Evolutionary conservation across 176 grass and related monocot species (phyloP).

Genomic region (Hsuehochloa calcarea): DNA sequence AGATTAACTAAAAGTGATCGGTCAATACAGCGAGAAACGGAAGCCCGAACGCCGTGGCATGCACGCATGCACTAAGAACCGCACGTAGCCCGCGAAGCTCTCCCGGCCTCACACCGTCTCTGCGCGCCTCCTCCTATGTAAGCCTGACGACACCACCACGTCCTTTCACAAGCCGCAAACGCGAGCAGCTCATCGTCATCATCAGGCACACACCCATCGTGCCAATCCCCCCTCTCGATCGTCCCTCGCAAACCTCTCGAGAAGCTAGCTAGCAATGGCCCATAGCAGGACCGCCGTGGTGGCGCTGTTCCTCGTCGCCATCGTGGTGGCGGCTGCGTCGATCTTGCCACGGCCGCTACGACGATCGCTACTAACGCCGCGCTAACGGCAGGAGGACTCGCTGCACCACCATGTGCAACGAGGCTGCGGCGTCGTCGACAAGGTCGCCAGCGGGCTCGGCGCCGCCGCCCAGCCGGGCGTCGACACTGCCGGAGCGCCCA

Average conservation of each 20-base stretch:
- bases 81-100: background rate
- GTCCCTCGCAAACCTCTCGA: background rate
- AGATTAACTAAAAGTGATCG: no score
- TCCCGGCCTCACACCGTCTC: background rate
- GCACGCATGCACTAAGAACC: background rate
- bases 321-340: conserved; percentile 10
- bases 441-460: background rate
- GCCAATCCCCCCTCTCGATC: no score
- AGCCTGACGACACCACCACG: background rate
- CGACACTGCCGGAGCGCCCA: background rate
- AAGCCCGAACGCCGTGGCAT: background rate
- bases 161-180: background rate
- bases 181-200: background rate
- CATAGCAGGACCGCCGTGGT: conserved; percentile 18
- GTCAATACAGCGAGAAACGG: background rate
- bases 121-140: background rate
- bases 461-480: background rate
- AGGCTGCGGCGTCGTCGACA: conserved; percentile 32
- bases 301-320: conserved; percentile 8
- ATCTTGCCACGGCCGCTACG: conserved; percentile 51
- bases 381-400: conserved; percentile 49
- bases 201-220: background rate
- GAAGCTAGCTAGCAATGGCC: background rate
- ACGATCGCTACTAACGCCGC: conserved; percentile 58
- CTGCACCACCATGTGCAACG: conserved; percentile 56